Base-by-base conservation (phyloP, 2,329 filamentous ascomycete species). In the Fusarium ambrosium region DNA sequence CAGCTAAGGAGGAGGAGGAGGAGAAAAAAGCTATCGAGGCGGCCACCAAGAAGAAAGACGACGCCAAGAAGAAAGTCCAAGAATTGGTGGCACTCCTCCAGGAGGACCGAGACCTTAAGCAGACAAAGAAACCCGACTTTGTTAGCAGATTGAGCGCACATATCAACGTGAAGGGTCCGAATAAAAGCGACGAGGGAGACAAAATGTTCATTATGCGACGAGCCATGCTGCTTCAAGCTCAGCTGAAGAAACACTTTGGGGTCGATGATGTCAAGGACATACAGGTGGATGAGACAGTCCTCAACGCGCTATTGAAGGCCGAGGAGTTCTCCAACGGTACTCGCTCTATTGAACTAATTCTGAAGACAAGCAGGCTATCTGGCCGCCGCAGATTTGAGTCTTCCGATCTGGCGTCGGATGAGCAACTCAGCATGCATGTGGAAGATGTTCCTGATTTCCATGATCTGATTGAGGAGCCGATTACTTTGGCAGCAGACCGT, bases 121-220 rank as follows among this genome's bases (percentile, higher is more conserved):
- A 24, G 22, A 24, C 22, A 24, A 58, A 58, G 55, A 37, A 58
- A 13, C 55, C 55, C 55, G 62, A 64, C 24, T 64, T 64, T 58
- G 13, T 64, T 2, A 64, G 62, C 62, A 58, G 62, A 27, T 18
- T 64, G 24, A 36, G 62, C 6, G 62, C 37, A 7, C 29, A 64
- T 29, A 64, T 64, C 13, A 20, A 64, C 27, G 62, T 64, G n/a
- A 37, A 10, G 20, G 55, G 34, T 7, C 55, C 29, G 20, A 58
- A 39, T 8, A 1, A n/a, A 18, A 11, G 7, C 20, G 20, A 24
- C 4, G 22, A 24, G 22, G 22, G 22, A 24, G 51, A 58, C 27
- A 10, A 20, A 4, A 64, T 64, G 51, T 45, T 36, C 6, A 4
- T 27, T 6, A 36, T 64, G 18, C 51, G 62, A 6, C 62, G 62